These are phyloP conservation scores for Epichloe sylvatica DNA, from an alignment of 2,329 filamentous ascomycete genomes.

Conservation along the genomic window DNA sequence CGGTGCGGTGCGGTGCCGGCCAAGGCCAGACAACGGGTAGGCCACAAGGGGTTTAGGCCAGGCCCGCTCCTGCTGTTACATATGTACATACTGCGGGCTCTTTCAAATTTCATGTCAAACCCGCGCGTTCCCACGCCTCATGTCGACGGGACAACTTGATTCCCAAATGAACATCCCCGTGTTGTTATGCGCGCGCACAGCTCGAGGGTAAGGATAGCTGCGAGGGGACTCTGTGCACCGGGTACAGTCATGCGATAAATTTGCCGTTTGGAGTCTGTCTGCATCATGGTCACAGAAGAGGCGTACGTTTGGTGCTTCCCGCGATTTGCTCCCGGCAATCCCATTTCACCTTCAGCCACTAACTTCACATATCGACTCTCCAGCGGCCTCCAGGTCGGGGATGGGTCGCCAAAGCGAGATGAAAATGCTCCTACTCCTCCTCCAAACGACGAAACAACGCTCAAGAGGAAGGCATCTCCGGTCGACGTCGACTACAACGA, in stretches of 20 bases:
- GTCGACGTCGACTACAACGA: constrained; percentile 8
- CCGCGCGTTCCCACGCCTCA: not conserved
- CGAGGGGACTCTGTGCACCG: not conserved
- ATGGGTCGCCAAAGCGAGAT: not conserved
- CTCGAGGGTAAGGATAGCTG: not conserved
- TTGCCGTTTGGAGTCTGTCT: not conserved
- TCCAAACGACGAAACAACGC: constrained; percentile 1
- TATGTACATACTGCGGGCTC: too few species aligned
- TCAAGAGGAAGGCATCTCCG: constrained; percentile 19
- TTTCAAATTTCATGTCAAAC: too few species aligned
- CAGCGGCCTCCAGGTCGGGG: not conserved
- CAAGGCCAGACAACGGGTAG: not conserved
- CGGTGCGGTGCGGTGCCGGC: not conserved
- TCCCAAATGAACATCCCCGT: not conserved
- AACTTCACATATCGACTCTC: not conserved
- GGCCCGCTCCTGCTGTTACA: not conserved
- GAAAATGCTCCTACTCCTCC: not conserved
- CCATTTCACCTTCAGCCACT: not conserved
- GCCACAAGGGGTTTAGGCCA: not conserved
- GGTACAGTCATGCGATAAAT: constrained; percentile 1
- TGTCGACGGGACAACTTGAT: not conserved
- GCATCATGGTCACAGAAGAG: constrained; percentile 6
- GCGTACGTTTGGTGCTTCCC: constrained; percentile 3
- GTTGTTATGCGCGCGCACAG: not conserved
- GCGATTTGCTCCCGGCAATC: not conserved